Percentiles rank a stretch among this genome's conserved stretches.
Conservation (phyloP, 345 rosid genomes). For the Stellera chamaejasme region DNA sequence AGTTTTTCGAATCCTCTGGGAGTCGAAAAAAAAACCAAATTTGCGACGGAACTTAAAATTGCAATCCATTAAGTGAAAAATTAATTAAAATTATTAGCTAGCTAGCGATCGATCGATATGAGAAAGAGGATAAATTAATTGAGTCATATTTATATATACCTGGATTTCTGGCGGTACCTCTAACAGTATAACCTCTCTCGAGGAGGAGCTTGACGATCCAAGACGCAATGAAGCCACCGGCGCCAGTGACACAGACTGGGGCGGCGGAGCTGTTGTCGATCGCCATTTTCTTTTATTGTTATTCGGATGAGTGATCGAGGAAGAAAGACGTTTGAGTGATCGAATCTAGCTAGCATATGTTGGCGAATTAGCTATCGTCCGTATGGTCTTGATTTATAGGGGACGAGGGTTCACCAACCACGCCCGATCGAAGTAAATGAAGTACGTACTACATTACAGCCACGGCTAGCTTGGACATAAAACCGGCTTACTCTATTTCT, state of each 20-base stretch:
- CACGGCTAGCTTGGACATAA: no score
- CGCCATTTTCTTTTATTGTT: conserved; percentile 26
- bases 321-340: no score
- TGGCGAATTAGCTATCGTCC: no score
- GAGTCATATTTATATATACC: conserved; percentile 20
- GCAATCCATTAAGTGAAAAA: neutral
- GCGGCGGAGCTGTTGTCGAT: conserved; percentile 31
- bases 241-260: conserved; percentile 92
- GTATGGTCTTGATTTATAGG: no score
- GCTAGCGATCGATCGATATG: no score
- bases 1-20: conserved; percentile 77
- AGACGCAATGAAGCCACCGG: conserved; percentile 96
- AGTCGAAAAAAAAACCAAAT: neutral
- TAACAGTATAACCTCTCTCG: conserved; percentile 71
- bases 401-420: no score
- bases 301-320: no score
- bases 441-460: no score
- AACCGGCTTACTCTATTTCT: no score
- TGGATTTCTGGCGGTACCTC: conserved; percentile 86
- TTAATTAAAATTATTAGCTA: neutral
- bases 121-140: neutral
- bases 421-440: no score
- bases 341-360: no score
- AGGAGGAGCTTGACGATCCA: conserved; percentile 88
- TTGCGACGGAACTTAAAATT: neutral